These are phyloP conservation scores for Suillus tomentosus DNA, from an alignment of 768 basidiomycete genomes.

Conservation along the genomic window DNA sequence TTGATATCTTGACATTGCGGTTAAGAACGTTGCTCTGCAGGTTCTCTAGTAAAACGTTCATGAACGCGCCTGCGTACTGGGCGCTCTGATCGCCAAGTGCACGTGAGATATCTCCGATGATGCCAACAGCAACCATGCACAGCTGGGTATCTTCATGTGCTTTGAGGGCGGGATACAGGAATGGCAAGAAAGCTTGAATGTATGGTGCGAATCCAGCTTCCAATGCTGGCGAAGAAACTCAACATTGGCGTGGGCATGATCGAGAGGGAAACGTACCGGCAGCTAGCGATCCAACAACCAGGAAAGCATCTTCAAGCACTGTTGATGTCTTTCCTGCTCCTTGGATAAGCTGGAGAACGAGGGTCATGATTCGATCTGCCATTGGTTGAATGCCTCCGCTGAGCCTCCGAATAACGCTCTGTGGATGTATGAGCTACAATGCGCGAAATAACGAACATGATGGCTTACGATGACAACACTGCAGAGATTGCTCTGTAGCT, in stretches of 20 bases:
- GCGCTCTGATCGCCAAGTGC: constrained; percentile 84
- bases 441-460: neutral
- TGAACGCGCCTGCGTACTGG: constrained; percentile 85
- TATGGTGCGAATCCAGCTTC: constrained; percentile 81
- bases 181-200: constrained; percentile 82
- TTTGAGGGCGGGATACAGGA: constrained; percentile 85
- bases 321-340: constrained; percentile 92
- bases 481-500: constrained; percentile 94
- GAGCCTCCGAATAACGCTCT: constrained; percentile 88
- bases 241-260: constrained; percentile 1
- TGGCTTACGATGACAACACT: constrained; percentile 79
- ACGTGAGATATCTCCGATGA: constrained; percentile 95
- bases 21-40: constrained; percentile 88
- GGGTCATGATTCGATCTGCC: constrained; percentile 94
- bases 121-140: constrained; percentile 93
- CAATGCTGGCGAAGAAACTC: constrained; percentile 50
- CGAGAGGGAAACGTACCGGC: constrained; percentile 48
- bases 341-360: constrained; percentile 81
- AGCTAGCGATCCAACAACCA: constrained; percentile 87
- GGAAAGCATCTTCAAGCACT: constrained; percentile 94
- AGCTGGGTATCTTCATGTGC: constrained; percentile 94
- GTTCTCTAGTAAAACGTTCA: constrained; percentile 90
- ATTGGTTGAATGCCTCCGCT: constrained; percentile 81
- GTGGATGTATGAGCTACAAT: constrained; percentile 16
- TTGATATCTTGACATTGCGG: constrained; percentile 95